These are phyloP conservation scores for Magnusiomyces tetraspermus DNA, from an alignment of 1,139 yeast genomes.

Conservation along the genomic window DNA sequence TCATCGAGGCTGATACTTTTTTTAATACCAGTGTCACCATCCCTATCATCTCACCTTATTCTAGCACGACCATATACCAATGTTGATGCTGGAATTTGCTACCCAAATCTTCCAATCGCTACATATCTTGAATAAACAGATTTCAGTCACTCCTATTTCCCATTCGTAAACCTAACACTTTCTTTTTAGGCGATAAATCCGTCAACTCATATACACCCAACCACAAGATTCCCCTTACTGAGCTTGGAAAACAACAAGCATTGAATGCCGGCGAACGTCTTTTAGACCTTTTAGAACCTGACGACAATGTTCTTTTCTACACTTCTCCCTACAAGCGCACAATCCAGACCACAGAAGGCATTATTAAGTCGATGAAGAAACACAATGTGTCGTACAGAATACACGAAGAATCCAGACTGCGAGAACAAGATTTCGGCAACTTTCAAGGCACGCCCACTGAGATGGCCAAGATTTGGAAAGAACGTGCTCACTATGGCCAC, in stretches of 20 bases:
- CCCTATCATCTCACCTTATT: no score
- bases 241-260: constrained; percentile 53
- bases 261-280: constrained; percentile 55
- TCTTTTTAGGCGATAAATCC: constrained; percentile 45
- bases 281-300: constrained; percentile 42
- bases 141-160: no score
- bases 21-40: no score
- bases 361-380: constrained; percentile 47
- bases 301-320: constrained; percentile 50
- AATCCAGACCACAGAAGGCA: constrained; percentile 66
- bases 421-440: constrained; percentile 93
- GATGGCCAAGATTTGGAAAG: constrained; percentile 71
- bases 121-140: no score
- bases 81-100: not conserved
- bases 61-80: not conserved
- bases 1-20: no score
- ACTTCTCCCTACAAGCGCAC: constrained; percentile 81
- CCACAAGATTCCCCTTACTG: constrained; percentile 53
- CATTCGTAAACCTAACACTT: not conserved
- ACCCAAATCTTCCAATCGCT: not conserved
- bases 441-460: constrained; percentile 66
- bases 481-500: constrained; percentile 82
- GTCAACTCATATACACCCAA: constrained; percentile 71
- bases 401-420: constrained; percentile 77
- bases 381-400: constrained; percentile 44